Evolutionary conservation across 1,139 yeast genomes (phyloP), one percentile per base, ranked within the genome.

Genomic region (Yamadazyma sp.): DNA sequence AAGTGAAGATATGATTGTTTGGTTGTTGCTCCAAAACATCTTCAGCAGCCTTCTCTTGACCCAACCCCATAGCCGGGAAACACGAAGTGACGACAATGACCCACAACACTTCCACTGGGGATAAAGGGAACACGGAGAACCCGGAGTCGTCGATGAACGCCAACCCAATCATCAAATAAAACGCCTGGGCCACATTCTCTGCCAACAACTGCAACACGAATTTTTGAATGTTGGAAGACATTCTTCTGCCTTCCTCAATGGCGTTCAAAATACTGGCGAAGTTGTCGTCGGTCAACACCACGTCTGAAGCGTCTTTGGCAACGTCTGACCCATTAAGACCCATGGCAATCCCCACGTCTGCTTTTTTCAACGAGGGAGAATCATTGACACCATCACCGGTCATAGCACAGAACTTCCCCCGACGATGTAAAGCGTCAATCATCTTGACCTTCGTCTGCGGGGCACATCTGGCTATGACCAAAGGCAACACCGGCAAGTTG

Each of bases 311-410:
- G 55, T 84, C 88, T 59, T 84, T 84, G 18, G 92, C 92, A 33
- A 84, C 91, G 61, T 84, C 92, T 10, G 88, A 81, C 10, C 91
- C 92, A 47, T 83, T 79, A 55, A 81, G 72, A 36, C 92, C 92
- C 92, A 84, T 84, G n/a, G 91, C 88, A 57, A 85, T 84, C 51
- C 95, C 94, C 41, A 86, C 88, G 61, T 86, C 92, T 1, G 94
- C 87, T 47, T 77, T 81, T 57, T 84, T 84, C 60, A 86, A 71
- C 4, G 88, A 79, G 15, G 94, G 95, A 3, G 92, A 84, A 59
- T 86, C 94, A 57, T 86, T 86, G 38, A 85, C 91, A 50, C 94
- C 94, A 60, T 85, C 94, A 50, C 94, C 95, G 31, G 95, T 85
- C 94, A 85, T 86, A 25, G 92, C 94, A 49, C 83, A 81, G 55